A percentile compares a stretch with the other conserved stretches of the same genome.
Conservation (phyloP, 495 filamentous ascomycete genomes). For the Penicillium maclennaniae region DNA sequence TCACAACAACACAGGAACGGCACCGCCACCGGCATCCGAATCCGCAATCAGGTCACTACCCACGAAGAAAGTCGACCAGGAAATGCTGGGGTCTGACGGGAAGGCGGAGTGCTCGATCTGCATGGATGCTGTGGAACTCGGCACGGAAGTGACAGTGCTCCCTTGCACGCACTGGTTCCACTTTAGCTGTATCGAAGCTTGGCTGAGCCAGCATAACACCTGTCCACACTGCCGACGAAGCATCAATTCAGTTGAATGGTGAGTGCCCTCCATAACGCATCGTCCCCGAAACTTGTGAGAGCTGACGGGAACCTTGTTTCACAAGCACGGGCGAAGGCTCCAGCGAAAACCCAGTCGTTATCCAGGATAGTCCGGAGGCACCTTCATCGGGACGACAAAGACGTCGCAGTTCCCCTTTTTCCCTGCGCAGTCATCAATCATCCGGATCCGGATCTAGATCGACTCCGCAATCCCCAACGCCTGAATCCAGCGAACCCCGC, state of each 20-base stretch:
- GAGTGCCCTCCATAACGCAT: not conserved
- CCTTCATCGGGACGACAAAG: constrained; percentile 8
- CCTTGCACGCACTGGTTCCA: constrained; percentile 96
- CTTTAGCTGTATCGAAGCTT: constrained; percentile 67
- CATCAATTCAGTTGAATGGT: constrained; percentile 47
- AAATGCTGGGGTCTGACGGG: constrained; percentile 61
- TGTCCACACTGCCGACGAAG: constrained; percentile 83
- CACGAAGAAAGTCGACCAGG: constrained; percentile 59
- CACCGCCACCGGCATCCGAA: constrained; percentile 75
- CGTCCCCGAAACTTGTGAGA: not conserved
- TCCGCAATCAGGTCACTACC: constrained; percentile 71
- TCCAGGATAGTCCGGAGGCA: constrained; percentile 26
- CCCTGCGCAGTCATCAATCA: constrained; percentile 17
- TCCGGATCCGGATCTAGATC: constrained; percentile 18
- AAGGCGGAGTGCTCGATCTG: constrained; percentile 86
- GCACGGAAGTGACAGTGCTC: constrained; percentile 70
- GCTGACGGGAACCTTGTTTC: constrained; percentile 4
- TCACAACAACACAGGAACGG: constrained; percentile 66
- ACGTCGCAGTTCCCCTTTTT: constrained; percentile 21
- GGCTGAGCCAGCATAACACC: constrained; percentile 84
- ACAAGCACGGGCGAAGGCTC: constrained; percentile 24
- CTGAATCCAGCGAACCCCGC: constrained; percentile 5
- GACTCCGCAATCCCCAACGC: constrained; percentile 3
- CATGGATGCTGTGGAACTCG: constrained; percentile 77
- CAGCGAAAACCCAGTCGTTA: constrained; percentile 28